Conservation (phyloP, 1,284 basidiomycete genomes). For the Porodaedalea pini region DNA sequence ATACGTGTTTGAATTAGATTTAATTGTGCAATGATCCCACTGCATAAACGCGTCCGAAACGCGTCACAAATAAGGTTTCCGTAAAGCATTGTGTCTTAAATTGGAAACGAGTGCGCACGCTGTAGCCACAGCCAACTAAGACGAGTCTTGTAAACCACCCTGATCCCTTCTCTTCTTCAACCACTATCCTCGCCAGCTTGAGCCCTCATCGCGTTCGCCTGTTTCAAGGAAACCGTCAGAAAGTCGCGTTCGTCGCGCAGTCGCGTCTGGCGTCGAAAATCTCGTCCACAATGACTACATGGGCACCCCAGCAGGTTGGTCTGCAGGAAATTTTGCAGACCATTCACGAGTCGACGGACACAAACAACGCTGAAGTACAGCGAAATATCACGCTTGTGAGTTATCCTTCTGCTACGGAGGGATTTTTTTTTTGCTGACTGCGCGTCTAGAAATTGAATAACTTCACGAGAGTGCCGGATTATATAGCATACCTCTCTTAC, state of each 20-base stretch:
- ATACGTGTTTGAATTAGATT: too few species aligned
- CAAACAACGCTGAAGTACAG: slow-evolving; percentile 62
- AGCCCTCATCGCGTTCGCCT: background rate
- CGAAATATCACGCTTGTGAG: slow-evolving; percentile 72
- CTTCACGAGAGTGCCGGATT: slow-evolving; percentile 88
- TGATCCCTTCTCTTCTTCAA: background rate
- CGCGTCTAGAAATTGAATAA: slow-evolving; percentile 75
- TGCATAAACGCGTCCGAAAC: too few species aligned
- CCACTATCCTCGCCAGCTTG: background rate
- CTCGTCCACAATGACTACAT: slow-evolving; percentile 47
- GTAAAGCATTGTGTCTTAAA: too few species aligned
- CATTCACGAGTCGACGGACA: slow-evolving; percentile 80
- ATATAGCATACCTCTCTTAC: slow-evolving; percentile 94
- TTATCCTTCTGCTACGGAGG: slow-evolving; percentile 23
- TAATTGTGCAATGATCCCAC: too few species aligned
- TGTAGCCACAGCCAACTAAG: background rate
- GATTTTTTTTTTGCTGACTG: slow-evolving; percentile 23
- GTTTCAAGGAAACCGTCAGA: background rate
- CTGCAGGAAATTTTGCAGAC: slow-evolving; percentile 82
- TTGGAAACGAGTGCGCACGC: background rate
- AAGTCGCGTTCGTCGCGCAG: background rate
- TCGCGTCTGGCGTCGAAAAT: slow-evolving; percentile 3
- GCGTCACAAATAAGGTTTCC: too few species aligned
- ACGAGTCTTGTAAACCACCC: background rate
- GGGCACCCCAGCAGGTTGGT: slow-evolving; percentile 74